A percentile compares a stretch with the other conserved stretches of the same genome.
phyloP scores from a whole-genome alignment of 1,284 basidiomycete genomes.

The Cerrena zonata region DNA sequence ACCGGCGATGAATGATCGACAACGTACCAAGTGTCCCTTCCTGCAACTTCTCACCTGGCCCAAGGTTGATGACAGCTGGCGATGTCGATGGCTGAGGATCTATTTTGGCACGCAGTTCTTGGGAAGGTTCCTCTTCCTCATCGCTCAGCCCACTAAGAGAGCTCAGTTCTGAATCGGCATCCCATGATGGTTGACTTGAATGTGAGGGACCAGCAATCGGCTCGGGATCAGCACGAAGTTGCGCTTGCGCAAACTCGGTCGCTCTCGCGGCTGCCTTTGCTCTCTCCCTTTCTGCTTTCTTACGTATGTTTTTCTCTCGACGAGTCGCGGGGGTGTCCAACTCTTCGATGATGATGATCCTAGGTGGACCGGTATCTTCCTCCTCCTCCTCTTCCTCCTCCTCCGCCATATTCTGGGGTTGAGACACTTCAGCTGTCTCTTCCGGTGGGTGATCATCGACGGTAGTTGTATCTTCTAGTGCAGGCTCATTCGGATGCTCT shows the following conservation, averaged over 20 bases:
- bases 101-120: no score
- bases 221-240: no score
- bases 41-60: constrained; percentile 27
- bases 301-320: constrained; percentile 45
- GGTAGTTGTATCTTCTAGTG: background rate
- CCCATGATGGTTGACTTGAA: background rate
- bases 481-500: no score
- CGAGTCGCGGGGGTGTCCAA: constrained; percentile 64
- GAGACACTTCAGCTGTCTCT: background rate
- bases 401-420: background rate
- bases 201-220: constrained; percentile 1
- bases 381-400: constrained; percentile 7
- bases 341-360: constrained; percentile 56
- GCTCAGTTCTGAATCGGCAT: constrained; percentile 27
- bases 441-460: background rate
- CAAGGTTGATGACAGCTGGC: constrained; percentile 15
- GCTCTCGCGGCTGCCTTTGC: background rate
- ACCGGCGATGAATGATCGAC: constrained; percentile 7
- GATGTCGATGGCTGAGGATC: no score
- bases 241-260: background rate
- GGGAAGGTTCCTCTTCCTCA: constrained; percentile 18
- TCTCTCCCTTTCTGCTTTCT: constrained; percentile 37
- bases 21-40: constrained; percentile 33
- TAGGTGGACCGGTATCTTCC: constrained; percentile 22
- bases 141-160: constrained; percentile 27